Percentiles rank a stretch among this genome's conserved stretches.
phyloP scores from a whole-genome alignment of 2,329 filamentous ascomycete genomes.

The Annulohypoxylon truncatum region DNA sequence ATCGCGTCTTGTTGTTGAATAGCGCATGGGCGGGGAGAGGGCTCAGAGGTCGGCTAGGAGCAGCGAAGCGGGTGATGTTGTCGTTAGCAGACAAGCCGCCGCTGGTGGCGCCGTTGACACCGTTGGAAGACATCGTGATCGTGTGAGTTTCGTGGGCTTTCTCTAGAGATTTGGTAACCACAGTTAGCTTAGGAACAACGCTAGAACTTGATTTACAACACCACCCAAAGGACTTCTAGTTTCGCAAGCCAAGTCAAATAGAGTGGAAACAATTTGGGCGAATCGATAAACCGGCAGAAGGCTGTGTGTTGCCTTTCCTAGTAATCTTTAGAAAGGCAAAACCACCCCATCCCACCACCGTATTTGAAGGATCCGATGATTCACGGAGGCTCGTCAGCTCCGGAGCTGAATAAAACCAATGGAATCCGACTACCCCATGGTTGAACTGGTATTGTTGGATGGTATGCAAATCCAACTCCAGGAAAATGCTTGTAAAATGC shows the following conservation, averaged over 20 bases:
- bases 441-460: not conserved
- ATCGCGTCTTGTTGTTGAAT: conserved; percentile 99
- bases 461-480: conserved; percentile 1
- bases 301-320: conserved; percentile 7
- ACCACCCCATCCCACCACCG: conserved; percentile 3
- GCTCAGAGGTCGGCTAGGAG: conserved; percentile 91
- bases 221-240: not conserved
- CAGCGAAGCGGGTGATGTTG: conserved; percentile 96
- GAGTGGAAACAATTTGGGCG: not conserved
- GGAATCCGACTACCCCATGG: conserved; percentile 5
- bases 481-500: not conserved
- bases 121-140: conserved; percentile 66
- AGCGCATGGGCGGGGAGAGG: conserved; percentile 89
- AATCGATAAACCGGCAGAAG: conserved; percentile 3
- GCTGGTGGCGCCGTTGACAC: conserved; percentile 61
- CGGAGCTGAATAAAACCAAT: conserved; percentile 13
- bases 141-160: conserved; percentile 32
- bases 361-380: conserved; percentile 26
- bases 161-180: conserved; percentile 10
- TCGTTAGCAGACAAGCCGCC: conserved; percentile 84
- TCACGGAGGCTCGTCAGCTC: conserved; percentile 14
- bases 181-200: conserved; percentile 20
- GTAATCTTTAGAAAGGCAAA: conserved; percentile 3
- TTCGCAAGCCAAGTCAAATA: not conserved
- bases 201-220: conserved; percentile 1